Percentiles rank a stretch among this genome's conserved stretches.
Conservation (phyloP, 352 stramenopile species). For the Pythium aphanidermatum region DNA sequence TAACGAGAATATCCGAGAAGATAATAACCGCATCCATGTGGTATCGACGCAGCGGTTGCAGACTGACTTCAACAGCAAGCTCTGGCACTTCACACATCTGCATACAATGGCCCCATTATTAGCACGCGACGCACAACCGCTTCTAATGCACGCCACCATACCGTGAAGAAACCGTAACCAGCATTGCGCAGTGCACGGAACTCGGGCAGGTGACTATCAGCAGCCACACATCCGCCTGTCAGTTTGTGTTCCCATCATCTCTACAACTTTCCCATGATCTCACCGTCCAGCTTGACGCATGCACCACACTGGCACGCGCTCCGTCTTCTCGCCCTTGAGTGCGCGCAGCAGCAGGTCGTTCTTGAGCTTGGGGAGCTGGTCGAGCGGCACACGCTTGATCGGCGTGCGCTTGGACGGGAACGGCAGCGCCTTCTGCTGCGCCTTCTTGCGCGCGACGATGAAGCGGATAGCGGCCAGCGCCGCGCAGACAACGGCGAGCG, state of each 20-base stretch:
- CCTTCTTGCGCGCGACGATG: constrained; percentile 51
- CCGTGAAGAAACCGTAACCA: constrained; percentile 88
- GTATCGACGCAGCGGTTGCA: constrained; percentile 93
- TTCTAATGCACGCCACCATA: constrained; percentile 13
- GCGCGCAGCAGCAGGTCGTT: constrained; percentile 88
- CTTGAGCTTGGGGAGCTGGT: constrained; percentile 77
- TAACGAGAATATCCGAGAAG: constrained; percentile 99
- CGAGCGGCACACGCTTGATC: constrained; percentile 57
- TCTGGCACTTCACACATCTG: constrained; percentile 83
- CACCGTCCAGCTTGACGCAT: constrained; percentile 97
- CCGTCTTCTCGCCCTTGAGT: constrained; percentile 79
- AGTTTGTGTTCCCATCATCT: neutral
- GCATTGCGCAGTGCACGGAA: constrained; percentile 79
- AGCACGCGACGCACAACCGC: neutral
- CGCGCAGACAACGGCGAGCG: constrained; percentile 25
- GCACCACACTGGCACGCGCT: constrained; percentile 94
- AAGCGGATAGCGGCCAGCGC: constrained; percentile 52
- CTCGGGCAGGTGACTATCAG: constrained; percentile 74
- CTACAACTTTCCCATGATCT: constrained; percentile 24
- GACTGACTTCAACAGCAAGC: constrained; percentile 93
- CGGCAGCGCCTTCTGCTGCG: constrained; percentile 33
- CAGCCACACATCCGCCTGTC: neutral
- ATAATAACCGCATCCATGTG: constrained; percentile 97
- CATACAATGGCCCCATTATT: neutral
- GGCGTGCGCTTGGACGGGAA: constrained; percentile 67